Evolutionary conservation across 768 basidiomycete genomes (phyloP), one percentile per base, ranked within the genome.

Genomic region (Tricholoma hemisulphureum): DNA sequence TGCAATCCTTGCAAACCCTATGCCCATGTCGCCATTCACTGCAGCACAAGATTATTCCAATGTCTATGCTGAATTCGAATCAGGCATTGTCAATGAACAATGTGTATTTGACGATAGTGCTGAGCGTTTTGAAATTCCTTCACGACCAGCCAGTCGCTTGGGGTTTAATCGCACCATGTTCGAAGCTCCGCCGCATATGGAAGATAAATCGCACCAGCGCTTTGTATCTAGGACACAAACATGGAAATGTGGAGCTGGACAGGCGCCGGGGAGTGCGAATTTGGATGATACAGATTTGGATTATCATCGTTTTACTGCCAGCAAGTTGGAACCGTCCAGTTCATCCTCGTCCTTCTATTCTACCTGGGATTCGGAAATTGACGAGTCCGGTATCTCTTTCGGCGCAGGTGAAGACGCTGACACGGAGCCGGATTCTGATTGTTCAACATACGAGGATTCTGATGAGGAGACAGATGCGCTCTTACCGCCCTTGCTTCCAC

Each of bases 131-230:
- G 69, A 65, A 20, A 63, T 72, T n/a, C 78, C 80, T 31, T 69
- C 71, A 61, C 78, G 80, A 29, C 80, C 82, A 51, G 71, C 73
- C 26, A 85, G 79, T 60, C 80, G 79, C 45, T 73, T 83, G 7
- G 79, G 79, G 48, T 82, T 81, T 61, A 77, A 76, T 65, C 57
- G 64, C 53, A 29, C 29, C 29, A 57, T 45, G 20, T 26, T 55
- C 21, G 31, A 46, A 34, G 50, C 55, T 43, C 24, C 62, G 53
- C 54, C 48, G 26, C 56, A 55, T 31, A 24, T 50, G 3, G 57
- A 55, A 45, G 50, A 53, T 24, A 49, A 55, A 31, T 37, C 26
- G 34, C 41, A 46, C 16, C 50, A 51, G 24, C 53, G 48, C 34
- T 28, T 48, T n/a, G 43, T 60, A 21, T 37, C 6, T 46, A 18